These are phyloP conservation scores for Didymella lethalis DNA, from an alignment of 2,329 filamentous ascomycete species.

Conservation along the genomic window DNA sequence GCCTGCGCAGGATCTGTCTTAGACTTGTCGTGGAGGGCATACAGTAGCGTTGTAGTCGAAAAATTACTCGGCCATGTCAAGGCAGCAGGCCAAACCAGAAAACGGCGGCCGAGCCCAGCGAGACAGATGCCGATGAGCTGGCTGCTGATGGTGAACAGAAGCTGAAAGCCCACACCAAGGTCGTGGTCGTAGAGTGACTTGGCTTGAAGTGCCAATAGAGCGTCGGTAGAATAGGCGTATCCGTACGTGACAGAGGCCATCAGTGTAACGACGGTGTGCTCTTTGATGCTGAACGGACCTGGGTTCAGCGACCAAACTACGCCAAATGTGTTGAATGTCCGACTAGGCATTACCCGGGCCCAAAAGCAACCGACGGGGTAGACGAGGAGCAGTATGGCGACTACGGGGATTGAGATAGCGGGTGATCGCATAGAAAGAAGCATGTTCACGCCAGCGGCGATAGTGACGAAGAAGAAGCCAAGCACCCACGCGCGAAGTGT, in stretches of 20 bases:
- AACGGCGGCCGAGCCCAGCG: constrained; percentile 11
- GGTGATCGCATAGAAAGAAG: constrained; percentile 45
- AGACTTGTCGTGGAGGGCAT: constrained; percentile 36
- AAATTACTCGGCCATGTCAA: constrained; percentile 7
- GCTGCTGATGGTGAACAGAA: constrained; percentile 24
- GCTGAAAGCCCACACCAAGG: constrained; percentile 33
- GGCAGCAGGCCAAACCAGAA: constrained; percentile 14
- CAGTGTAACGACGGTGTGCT: constrained; percentile 68
- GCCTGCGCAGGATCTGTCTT: constrained; percentile 30
- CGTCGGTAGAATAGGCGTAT: constrained; percentile 75
- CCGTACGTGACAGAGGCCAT: constrained; percentile 67
- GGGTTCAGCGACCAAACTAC: constrained; percentile 65
- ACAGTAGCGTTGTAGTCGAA: constrained; percentile 23
- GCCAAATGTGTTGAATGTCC: constrained; percentile 61
- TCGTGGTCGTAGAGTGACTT: constrained; percentile 75
- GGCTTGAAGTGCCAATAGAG: constrained; percentile 65
- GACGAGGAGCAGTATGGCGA: constrained; percentile 50
- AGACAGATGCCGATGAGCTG: constrained; percentile 14
- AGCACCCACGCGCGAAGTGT: constrained; percentile 46
- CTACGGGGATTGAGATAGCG: constrained; percentile 37
- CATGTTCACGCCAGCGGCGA: constrained; percentile 40
- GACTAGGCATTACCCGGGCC: constrained; percentile 64
- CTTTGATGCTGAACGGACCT: constrained; percentile 68
- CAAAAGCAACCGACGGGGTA: constrained; percentile 59
- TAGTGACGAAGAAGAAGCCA: constrained; percentile 35